Percentiles rank a stretch among this genome's conserved stretches.
These are phyloP conservation scores for Marvania coccoides DNA, from an alignment of 139 green algal species.

Conservation along the genomic window DNA sequence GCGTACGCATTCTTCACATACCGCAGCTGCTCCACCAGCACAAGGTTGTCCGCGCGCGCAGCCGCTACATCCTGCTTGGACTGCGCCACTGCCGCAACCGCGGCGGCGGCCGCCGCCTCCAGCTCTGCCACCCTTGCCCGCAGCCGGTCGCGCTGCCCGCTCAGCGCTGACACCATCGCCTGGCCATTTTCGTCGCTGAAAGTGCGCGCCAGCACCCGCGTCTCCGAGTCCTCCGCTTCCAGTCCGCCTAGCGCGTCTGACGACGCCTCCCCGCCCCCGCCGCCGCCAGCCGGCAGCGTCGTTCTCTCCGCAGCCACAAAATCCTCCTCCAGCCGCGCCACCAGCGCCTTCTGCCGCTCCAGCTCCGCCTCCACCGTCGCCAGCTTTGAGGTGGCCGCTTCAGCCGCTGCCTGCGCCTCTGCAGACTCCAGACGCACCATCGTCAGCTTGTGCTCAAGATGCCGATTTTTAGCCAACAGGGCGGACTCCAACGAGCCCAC, in stretches of 20 bases:
- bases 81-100: conserved; percentile 19
- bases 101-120: conserved; percentile 47
- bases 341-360: conserved; percentile 35
- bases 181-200: conserved; percentile 22
- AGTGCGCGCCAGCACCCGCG: not conserved
- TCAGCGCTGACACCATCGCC: conserved; percentile 73
- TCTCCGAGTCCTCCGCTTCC: not conserved
- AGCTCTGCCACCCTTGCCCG: conserved; percentile 54
- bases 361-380: conserved; percentile 38
- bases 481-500: conserved; percentile 55
- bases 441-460: conserved; percentile 88
- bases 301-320: conserved; percentile 30
- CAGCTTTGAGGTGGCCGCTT: conserved; percentile 15
- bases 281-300: not conserved
- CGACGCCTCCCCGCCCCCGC: not conserved
- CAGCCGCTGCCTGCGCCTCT: conserved; percentile 17
- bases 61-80: conserved; percentile 25
- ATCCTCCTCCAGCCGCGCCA: conserved; percentile 53
- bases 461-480: conserved; percentile 73
- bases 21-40: conserved; percentile 78
- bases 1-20: conserved; percentile 49
- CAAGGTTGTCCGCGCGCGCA: conserved; percentile 77
- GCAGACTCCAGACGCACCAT: conserved; percentile 46
- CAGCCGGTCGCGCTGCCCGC: conserved; percentile 76
- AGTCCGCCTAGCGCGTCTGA: not conserved